Base-by-base conservation (phyloP, 2,329 filamentous ascomycete genomes). In the Ophiosphaerella narmari region DNA sequence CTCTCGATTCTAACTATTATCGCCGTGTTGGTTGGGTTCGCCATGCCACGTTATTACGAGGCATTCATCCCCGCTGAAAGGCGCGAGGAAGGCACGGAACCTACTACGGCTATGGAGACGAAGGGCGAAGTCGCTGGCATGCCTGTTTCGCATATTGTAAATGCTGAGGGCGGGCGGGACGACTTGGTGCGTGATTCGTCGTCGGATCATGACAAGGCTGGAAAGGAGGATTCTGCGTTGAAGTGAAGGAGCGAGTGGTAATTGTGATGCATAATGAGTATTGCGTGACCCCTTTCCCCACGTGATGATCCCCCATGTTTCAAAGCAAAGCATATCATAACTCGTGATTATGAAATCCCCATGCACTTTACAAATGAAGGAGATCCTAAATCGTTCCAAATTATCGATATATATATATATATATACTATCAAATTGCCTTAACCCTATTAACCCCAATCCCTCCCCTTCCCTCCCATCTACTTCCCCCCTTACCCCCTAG, bases 41-140 rank as follows among this genome's bases (percentile, higher is more conserved):
- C 83, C 5, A 63, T 82, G 26, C 82, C 82, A 2, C 73, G 79
- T 8, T 85, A 81, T 68, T 83, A 80, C 55, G 75, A 82, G 55
- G 66, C 77, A 4, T 76, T 85, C 31, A 77, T 85, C 31, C 81
- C 82, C 0, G 59, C 72, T 0, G 58, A 73, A 2, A 75, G 82
- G 1, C 70, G 74, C 0, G 66, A 67, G 7, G 81, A 84, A 45
- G 81, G 80, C 7, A 66, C 64, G 2, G 67, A 75, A 67, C 46
- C 57, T 12, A 72, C 68, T 5, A 50, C 57, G 31, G 60, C 60
- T 4, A 62, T 63, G 55, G 52, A 64, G 33, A 61, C 52, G 2
- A 71, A 70, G 49, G 57, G 56, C 3, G 67, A 70, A 23, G 37
- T 69, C 21, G 47, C 45, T 14, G 62, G 60, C 13, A 56, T 52